phyloP scores from a whole-genome alignment of 1,139 yeast species.

The Geotrichum carabidarum region DNA sequence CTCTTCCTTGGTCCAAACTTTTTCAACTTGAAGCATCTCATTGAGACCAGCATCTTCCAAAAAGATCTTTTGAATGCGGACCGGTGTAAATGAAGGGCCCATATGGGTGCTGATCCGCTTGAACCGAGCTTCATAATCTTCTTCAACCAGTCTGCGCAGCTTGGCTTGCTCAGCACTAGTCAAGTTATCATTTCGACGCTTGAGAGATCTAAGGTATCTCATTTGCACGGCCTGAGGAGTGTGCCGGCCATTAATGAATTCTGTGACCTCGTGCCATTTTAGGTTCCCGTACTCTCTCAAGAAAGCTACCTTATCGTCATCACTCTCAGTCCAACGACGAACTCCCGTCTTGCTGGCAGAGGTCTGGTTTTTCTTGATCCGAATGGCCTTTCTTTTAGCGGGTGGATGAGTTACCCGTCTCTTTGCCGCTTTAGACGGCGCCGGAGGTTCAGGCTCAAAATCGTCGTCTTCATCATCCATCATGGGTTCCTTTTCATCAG shows the following conservation, averaged over 20 bases:
- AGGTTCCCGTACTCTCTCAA: constrained; percentile 38
- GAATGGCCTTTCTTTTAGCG: not conserved
- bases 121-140: constrained; percentile 43
- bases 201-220: constrained; percentile 42
- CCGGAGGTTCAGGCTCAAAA: not conserved
- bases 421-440: not conserved
- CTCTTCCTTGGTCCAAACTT: constrained; percentile 18
- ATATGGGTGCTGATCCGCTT: constrained; percentile 34
- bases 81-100: constrained; percentile 29
- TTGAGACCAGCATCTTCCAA: constrained; percentile 15
- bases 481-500: not conserved
- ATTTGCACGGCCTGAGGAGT: constrained; percentile 28
- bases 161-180: constrained; percentile 34
- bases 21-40: constrained; percentile 10
- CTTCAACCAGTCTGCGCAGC: constrained; percentile 32
- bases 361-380: not conserved
- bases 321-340: constrained; percentile 37
- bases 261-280: constrained; percentile 41
- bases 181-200: constrained; percentile 37
- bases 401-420: not conserved
- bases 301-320: constrained; percentile 39
- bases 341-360: not conserved
- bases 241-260: constrained; percentile 35
- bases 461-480: not conserved
- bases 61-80: constrained; percentile 18